Base-by-base conservation (phyloP, 2,329 filamentous ascomycete genomes). In the Diaporthe caulivora region DNA sequence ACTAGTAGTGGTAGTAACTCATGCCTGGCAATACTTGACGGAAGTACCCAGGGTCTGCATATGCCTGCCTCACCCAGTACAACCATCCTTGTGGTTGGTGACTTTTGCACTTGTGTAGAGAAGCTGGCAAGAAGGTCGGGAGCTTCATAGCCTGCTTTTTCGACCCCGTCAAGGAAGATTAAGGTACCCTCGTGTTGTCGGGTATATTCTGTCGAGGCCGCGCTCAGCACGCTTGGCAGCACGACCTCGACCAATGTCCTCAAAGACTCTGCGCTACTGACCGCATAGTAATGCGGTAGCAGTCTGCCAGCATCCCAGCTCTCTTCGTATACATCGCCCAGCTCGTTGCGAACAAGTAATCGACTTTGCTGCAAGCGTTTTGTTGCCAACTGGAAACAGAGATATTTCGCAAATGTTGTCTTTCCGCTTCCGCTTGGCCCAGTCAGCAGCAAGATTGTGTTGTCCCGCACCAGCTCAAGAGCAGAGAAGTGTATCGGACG, bases 401-500 rank as follows among this genome's bases (percentile, higher is more conserved):
- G 51, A 17, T 54, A 8, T 54, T 54, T 54, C 3, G 51, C 51
- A 10, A 54, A 54, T 3, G 51, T 18, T 11, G 51, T 54, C 26
- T 54, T 54, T 2, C 51, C 51, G 15, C 51, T 29, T 8, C 51
- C 51, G 24, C 51, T 54, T 31, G 51, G 51, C 15, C 51, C 51
- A 54, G 51, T 54, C 15, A 54, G 26, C 13, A 54, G 26, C 26
- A 54, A 7, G 26, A 54, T 31, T 26, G 18, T 26, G 26, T 54
- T 54, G 51, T 54, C 51, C 9, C 51, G 51, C 17, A 54, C 51
- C 51, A 54, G 26, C 51, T 54, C 51, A 29, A 54, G 51, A 54
- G 51, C 51, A 21, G 51, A 54, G 51, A 54, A 54, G 26, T 54
- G 17, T 15, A 54, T 31, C 0, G 51, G 51, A 21, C 24, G 51